Base-by-base conservation (phyloP, 2,329 filamentous ascomycete genomes). In the Trichophyton mentagrophytes region DNA sequence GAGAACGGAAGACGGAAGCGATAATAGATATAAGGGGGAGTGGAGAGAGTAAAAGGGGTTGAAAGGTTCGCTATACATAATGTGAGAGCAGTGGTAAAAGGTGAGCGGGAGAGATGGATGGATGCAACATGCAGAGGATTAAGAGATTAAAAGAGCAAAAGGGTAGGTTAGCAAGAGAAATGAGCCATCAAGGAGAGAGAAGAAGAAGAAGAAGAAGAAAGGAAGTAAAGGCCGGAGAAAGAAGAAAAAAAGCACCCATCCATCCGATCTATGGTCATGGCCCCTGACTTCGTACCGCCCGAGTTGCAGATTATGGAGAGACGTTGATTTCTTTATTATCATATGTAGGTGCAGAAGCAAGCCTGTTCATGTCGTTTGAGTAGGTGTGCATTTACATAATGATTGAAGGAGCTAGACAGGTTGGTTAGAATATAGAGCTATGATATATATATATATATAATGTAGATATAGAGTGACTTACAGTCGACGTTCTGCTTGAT, bases 401-500 rank as follows among this genome's bases (percentile, higher is more conserved):
- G 65, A 78, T 78, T 15, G 76, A 75, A 59, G 76, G 76, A 64
- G 77, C 76, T 78, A 62, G 7, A 62, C 59, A 40, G 6, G 36
- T 58, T 47, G 55, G 22, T 33, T 27, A 6, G 27, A 38, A 38
- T 13, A 38, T 5, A 13, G 33, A 38, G 33, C 8, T 38, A 13
- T 27, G 27, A 27, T 30, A 30, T 30, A 30, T 30, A 30, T 66
- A 22, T 40, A 44, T 60, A 57, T 25, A 53, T 30, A 22, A 22
- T 22, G 22, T 22, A 2, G 22, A 36, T 22, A 51, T 42, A 27
- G 33, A 57, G 42, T 11, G 60, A 73, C 80, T 76, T 74, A 84
- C 82, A 83, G 76, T 99, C 93, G 69, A 99, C 89, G 75, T 99
- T 99, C 70, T 87, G 84, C 83, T 97, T 97, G 82, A 99, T 97